A percentile compares a stretch with the other conserved stretches of the same genome.
Evolutionary conservation across 177 flowering plant species (phyloP).

Genomic region (Vitis hybrid): DNA sequence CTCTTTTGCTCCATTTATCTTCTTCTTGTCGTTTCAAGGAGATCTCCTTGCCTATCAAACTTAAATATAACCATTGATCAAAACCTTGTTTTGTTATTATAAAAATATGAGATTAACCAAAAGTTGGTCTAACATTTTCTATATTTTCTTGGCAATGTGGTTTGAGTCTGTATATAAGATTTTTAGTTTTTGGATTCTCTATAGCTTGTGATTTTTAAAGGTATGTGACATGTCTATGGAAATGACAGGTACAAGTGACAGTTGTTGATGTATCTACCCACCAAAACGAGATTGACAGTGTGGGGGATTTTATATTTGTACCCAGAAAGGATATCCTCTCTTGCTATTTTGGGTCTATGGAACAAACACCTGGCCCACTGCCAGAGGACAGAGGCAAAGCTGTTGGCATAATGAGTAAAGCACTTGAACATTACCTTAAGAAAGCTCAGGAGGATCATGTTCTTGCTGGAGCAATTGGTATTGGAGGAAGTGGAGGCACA

Average conservation of each 20-base stretch:
- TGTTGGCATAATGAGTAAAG: conserved; percentile 61
- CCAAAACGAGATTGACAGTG: conserved; percentile 29
- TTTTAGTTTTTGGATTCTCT: too few species aligned
- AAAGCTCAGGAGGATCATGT: conserved; percentile 34
- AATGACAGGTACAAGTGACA: conserved; percentile 59
- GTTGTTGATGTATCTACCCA: conserved; percentile 79
- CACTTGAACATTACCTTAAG: conserved; percentile 47
- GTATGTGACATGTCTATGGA: neutral
- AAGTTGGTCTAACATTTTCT: too few species aligned
- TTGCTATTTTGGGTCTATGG: conserved; percentile 28
- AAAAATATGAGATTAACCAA: too few species aligned
- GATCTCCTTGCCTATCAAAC: too few species aligned
- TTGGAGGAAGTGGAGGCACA: conserved; percentile 97
- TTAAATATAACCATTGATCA: too few species aligned
- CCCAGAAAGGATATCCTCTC: conserved; percentile 62
- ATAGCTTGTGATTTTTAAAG: too few species aligned
- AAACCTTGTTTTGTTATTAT: too few species aligned
- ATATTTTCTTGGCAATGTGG: too few species aligned
- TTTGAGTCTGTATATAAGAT: too few species aligned
- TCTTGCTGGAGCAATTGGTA: conserved; percentile 76
- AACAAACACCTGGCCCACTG: conserved; percentile 22
- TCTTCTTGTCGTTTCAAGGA: too few species aligned
- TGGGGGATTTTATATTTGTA: conserved; percentile 54
- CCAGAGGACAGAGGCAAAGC: conserved; percentile 85
- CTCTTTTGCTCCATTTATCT: too few species aligned